Evolutionary conservation across 2,329 filamentous ascomycete species (phyloP), one percentile per base, ranked within the genome.

Genomic region (Hymenoscyphus salicellus): DNA sequence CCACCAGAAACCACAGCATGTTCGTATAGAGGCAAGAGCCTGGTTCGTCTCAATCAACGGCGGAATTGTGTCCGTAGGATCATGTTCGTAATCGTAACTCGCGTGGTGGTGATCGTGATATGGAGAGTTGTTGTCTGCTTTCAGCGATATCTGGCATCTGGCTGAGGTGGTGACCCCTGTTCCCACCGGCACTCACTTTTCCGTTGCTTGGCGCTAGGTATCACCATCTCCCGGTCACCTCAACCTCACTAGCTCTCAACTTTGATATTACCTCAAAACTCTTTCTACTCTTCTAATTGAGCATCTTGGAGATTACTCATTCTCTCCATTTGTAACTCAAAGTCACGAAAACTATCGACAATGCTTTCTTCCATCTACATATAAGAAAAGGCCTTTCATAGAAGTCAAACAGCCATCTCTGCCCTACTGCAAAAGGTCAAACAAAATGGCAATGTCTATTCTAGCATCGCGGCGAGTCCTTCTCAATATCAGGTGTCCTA

Each of bases 21-120:
- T 58, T 56, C 16, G 64, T 38, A 3, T 62, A 17, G 23, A 64
- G 70, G 70, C 69, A 59, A 69, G 30, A 55, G 70, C 71, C 71
- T 69, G 23, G 20, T 52, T 23, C 46, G 26, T 61, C 23, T 60
- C 11, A 36, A 66, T 66, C 55, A 65, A 46, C 41, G 46, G 60
- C 59, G 69, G 59, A 63, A 72, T 72, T 70, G 73, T 74, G 65
- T 62, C 71, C 63, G 33, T 64, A 52, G 46, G 46, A 26, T 23
- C 43, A 20, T 23, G 46, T 52, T 23, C 43, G n/a, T 23, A 49
- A 49, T 49, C 17, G 46, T 52, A 38, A 17, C 36, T 38, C 36
- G 14, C 36, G 36, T 4, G 46, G 46, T 52, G 46, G 17, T 49
- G 43, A 5, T 52, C 5, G 23, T 52, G 46, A 52, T 23, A 26